Conservation (phyloP, 2,329 filamentous ascomycete genomes). For the Exophiala mesophila region DNA sequence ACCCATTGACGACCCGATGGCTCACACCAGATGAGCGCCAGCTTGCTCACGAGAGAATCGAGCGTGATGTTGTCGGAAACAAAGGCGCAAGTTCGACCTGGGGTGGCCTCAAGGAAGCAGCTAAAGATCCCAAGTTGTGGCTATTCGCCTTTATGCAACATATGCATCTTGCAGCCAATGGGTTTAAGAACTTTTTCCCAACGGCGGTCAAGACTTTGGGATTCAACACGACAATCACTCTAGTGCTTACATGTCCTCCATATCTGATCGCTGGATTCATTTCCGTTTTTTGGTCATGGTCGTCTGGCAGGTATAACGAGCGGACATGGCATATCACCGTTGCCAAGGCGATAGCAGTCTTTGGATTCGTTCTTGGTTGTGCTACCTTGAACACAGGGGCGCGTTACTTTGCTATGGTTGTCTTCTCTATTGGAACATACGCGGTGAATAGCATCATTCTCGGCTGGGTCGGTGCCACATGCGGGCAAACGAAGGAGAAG, state of each 20-base stretch:
- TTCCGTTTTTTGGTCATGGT: background rate
- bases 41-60: slow-evolving; percentile 41
- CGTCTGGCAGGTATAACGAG: slow-evolving; percentile 17
- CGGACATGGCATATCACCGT: slow-evolving; percentile 29
- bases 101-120: slow-evolving; percentile 39
- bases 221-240: slow-evolving; percentile 44
- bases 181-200: slow-evolving; percentile 44
- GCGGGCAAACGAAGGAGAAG: slow-evolving; percentile 41
- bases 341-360: slow-evolving; percentile 20
- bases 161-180: slow-evolving; percentile 42
- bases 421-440: slow-evolving; percentile 31
- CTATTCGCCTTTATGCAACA: slow-evolving; percentile 38
- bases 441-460: slow-evolving; percentile 39
- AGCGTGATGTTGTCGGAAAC: slow-evolving; percentile 36
- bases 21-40: slow-evolving; percentile 31
- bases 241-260: slow-evolving; percentile 43
- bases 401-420: slow-evolving; percentile 30
- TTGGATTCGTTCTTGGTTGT: slow-evolving; percentile 29
- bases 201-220: slow-evolving; percentile 45
- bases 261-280: slow-evolving; percentile 31
- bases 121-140: slow-evolving; percentile 32
- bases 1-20: slow-evolving; percentile 37
- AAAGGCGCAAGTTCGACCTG: slow-evolving; percentile 36
- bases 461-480: slow-evolving; percentile 38
- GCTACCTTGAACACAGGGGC: slow-evolving; percentile 29